Evolutionary conservation across 208 protist genomes (phyloP).

Genomic region (Vickermania spadyakhi): DNA sequence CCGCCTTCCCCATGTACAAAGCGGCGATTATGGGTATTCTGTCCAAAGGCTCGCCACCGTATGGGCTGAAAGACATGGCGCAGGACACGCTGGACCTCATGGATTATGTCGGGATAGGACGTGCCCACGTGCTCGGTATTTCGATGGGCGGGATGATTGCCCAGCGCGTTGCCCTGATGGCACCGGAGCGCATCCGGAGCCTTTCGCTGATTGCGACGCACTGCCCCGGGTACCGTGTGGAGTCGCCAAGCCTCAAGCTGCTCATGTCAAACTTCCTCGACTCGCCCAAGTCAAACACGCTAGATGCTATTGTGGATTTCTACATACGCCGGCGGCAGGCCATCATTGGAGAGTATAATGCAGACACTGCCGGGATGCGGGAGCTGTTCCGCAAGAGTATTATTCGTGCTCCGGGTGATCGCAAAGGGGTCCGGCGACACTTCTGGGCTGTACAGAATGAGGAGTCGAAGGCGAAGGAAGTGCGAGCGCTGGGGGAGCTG

Average conservation of each 20-base stretch:
- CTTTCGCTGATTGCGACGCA: constrained; percentile 42
- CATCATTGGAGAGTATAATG: constrained; percentile 24
- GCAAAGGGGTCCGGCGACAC: constrained; percentile 28
- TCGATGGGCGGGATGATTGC: constrained; percentile 79
- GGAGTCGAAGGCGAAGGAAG: constrained; percentile 19
- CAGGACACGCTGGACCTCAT: constrained; percentile 43
- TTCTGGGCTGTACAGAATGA: constrained; percentile 39
- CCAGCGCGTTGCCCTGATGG: constrained; percentile 44
- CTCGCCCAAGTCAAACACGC: constrained; percentile 15
- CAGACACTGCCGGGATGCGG: constrained; percentile 15
- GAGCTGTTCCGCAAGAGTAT: constrained; percentile 8
- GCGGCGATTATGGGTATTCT: constrained; percentile 31
- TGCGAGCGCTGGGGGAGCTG: constrained; percentile 13
- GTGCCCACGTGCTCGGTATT: constrained; percentile 43
- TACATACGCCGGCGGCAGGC: constrained; percentile 16
- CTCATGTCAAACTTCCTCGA: constrained; percentile 25
- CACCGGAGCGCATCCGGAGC: constrained; percentile 30
- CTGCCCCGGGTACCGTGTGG: constrained; percentile 24
- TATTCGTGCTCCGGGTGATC: constrained; percentile 25
- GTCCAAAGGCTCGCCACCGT: constrained; percentile 24
- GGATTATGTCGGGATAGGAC: constrained; percentile 25
- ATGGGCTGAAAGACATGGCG: constrained; percentile 63
- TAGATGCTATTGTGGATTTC: constrained; percentile 32
- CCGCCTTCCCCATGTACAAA: constrained; percentile 18
- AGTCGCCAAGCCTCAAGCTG: constrained; percentile 21